phyloP scores from a whole-genome alignment of 1,284 basidiomycete species.

The Ganoderma sp. region DNA sequence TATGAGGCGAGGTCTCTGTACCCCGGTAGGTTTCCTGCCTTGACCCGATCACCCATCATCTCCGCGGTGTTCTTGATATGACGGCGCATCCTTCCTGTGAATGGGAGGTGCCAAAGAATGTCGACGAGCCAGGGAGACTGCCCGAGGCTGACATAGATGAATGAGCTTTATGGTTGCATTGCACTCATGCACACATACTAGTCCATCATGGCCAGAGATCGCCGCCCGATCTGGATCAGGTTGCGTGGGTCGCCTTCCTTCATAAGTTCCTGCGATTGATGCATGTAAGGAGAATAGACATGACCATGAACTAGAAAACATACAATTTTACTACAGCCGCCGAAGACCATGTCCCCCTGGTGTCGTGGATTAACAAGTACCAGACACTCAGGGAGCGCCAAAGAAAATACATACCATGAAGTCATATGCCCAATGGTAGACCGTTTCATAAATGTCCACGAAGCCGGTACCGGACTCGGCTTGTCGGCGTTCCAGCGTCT shows the following conservation, averaged over 20 bases:
- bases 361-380: too few relatives aligned
- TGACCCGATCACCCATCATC: constrained; percentile 19
- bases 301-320: background rate
- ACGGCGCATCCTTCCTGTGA: constrained; percentile 19
- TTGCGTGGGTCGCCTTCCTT: constrained; percentile 31
- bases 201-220: constrained; percentile 26
- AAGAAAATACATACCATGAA: constrained; percentile 20
- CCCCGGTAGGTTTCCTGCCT: background rate
- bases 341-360: constrained; percentile 33
- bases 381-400: too few relatives aligned
- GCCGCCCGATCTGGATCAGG: constrained; percentile 27
- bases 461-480: background rate
- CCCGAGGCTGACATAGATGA: constrained; percentile 18
- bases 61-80: constrained; percentile 20
- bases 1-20: constrained; percentile 29
- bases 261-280: constrained; percentile 22
- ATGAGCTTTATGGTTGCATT: background rate
- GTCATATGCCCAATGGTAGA: constrained; percentile 33
- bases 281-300: background rate
- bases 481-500: constrained; percentile 17
- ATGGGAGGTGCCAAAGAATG: constrained; percentile 33
- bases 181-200: constrained; percentile 3
- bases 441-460: constrained; percentile 23
- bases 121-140: constrained; percentile 33
- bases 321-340: constrained; percentile 24